Percentiles rank a stretch among this genome's conserved stretches.
Conservation (phyloP, 176 grass and related monocot species). For the Tuctoria greenei region DNA sequence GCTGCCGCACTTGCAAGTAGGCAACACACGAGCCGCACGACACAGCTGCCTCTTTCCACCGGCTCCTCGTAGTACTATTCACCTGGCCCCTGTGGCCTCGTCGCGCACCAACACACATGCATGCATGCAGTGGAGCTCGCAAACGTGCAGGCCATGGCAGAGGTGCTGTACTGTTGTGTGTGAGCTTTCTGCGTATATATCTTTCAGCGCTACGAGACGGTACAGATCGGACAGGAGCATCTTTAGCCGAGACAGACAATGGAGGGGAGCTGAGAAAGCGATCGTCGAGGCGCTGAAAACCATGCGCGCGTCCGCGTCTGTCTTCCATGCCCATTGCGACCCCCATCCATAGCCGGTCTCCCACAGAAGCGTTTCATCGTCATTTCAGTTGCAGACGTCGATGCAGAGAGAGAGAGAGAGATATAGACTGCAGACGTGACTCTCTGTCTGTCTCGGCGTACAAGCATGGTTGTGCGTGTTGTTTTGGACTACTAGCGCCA, state of each 20-base stretch:
- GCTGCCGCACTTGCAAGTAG: background rate
- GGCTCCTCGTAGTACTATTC: slow-evolving; percentile 20
- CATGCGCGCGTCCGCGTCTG: slow-evolving; percentile 42
- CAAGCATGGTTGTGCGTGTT: slow-evolving; percentile 35
- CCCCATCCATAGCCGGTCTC: background rate
- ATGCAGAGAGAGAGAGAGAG: slow-evolving; percentile 8
- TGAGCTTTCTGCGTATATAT: slow-evolving; percentile 49
- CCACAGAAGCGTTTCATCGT: slow-evolving; percentile 46
- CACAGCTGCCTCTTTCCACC: background rate
- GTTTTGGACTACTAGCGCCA: slow-evolving; percentile 47
- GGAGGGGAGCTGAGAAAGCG: background rate
- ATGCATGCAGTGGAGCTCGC: background rate
- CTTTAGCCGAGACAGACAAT: slow-evolving; percentile 45
- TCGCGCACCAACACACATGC: slow-evolving; percentile 21
- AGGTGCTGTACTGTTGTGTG: background rate
- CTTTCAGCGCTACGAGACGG: slow-evolving; percentile 52
- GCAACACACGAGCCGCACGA: no score
- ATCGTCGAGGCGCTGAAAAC: slow-evolving; percentile 62
- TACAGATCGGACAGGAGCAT: slow-evolving; percentile 21
- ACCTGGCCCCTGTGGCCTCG: background rate
- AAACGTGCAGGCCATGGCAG: slow-evolving; percentile 23
- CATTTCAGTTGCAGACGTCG: slow-evolving; percentile 33
- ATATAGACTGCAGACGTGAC: background rate
- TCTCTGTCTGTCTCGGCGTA: background rate
- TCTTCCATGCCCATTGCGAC: slow-evolving; percentile 41